A percentile compares a stretch with the other conserved stretches of the same genome.
Conservation (phyloP, 2,329 filamentous ascomycete genomes). For the Talaromyces sp. region DNA sequence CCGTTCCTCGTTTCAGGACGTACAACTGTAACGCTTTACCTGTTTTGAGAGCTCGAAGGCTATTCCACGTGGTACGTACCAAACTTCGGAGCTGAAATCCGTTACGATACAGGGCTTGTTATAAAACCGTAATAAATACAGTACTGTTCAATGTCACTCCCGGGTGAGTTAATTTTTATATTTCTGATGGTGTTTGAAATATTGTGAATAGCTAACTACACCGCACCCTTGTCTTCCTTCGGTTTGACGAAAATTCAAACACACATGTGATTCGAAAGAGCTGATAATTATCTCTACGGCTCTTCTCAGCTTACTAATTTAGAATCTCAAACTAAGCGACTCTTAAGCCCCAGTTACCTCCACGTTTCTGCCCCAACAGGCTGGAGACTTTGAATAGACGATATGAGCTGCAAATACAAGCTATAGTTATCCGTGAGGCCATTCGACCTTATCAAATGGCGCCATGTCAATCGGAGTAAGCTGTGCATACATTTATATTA, state of each 20-base stretch:
- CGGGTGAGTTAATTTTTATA: background rate
- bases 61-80: slow-evolving; percentile 1
- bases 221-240: background rate
- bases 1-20: background rate
- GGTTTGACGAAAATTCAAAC: background rate
- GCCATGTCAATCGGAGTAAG: background rate
- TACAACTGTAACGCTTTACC: no score
- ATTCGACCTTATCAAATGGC: background rate
- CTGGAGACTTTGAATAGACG: background rate
- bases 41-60: background rate
- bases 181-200: background rate
- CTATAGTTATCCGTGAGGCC: background rate
- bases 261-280: background rate
- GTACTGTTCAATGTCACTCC: background rate
- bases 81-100: background rate
- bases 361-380: background rate
- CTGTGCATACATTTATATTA: background rate
- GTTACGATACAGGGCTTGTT: background rate
- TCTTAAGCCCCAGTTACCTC: background rate
- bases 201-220: background rate
- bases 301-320: background rate
- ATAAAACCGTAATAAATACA: background rate
- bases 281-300: background rate
- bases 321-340: background rate
- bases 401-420: background rate